A percentile compares a stretch with the other conserved stretches of the same genome.
These are phyloP conservation scores for Fonsecaea pugnacius DNA, from an alignment of 2,329 filamentous ascomycete species.

Conservation along the genomic window DNA sequence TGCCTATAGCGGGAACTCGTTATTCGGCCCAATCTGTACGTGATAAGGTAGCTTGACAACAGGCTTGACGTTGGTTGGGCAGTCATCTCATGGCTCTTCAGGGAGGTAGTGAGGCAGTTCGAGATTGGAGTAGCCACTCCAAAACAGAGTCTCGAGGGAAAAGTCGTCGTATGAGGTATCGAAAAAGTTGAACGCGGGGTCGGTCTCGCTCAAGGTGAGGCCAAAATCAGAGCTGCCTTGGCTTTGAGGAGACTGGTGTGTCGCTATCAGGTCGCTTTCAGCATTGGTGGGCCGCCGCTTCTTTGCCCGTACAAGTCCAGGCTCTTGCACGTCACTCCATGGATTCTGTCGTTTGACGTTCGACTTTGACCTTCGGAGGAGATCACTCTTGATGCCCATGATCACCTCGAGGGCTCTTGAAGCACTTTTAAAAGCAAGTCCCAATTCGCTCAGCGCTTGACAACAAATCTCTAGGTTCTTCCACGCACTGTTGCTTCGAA, in stretches of 20 bases:
- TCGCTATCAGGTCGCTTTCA: constrained; percentile 10
- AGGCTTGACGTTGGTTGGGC: background rate
- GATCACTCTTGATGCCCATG: constrained; percentile 35
- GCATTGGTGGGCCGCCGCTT: constrained; percentile 20
- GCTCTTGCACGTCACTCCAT: constrained; percentile 19
- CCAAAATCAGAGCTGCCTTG: constrained; percentile 19
- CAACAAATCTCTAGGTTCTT: constrained; percentile 33
- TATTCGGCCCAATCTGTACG: background rate
- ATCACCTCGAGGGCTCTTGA: constrained; percentile 33
- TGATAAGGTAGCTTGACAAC: background rate
- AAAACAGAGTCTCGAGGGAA: constrained; percentile 29
- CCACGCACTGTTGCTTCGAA: constrained; percentile 25
- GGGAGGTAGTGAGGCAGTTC: constrained; percentile 27
- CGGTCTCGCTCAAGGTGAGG: constrained; percentile 12
- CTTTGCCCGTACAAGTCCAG: constrained; percentile 1
- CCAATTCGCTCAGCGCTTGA: constrained; percentile 33
- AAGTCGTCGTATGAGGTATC: constrained; percentile 29
- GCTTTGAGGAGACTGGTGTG: constrained; percentile 11
- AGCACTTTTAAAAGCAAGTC: constrained; percentile 33
- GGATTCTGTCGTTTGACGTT: constrained; percentile 26
- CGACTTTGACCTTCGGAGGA: constrained; percentile 22
- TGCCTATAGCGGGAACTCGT: background rate
- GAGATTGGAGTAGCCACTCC: constrained; percentile 26
- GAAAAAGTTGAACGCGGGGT: constrained; percentile 24
- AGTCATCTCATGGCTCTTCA: constrained; percentile 8